Percentiles rank a stretch among this genome's conserved stretches.
These are phyloP conservation scores for Zymoseptoria ardabiliae DNA, from an alignment of 2,329 filamentous ascomycete species.

Conservation along the genomic window DNA sequence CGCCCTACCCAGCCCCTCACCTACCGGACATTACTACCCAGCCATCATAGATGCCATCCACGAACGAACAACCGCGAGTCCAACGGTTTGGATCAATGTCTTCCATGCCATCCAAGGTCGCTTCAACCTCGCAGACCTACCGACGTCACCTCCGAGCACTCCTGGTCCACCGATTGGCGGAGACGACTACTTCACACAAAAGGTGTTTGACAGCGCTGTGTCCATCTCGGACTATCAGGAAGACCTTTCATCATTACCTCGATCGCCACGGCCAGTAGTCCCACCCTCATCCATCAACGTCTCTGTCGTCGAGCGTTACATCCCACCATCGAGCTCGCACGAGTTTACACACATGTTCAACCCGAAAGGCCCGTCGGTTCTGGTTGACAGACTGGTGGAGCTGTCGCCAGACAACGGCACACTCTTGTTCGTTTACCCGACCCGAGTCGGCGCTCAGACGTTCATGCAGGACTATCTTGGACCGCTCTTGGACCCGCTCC, in stretches of 20 bases:
- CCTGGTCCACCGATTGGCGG: conserved; percentile 45
- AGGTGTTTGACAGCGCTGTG: conserved; percentile 56
- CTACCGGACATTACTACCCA: conserved; percentile 45
- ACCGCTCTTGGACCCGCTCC: conserved; percentile 53
- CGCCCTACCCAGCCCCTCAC: conserved; percentile 50
- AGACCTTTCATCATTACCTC: conserved; percentile 43
- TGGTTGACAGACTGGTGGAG: conserved; percentile 55
- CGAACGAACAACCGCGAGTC: conserved; percentile 41
- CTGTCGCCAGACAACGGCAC: conserved; percentile 50
- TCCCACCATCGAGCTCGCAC: conserved; percentile 53
- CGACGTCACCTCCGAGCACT: conserved; percentile 55
- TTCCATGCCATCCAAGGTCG: conserved; percentile 57
- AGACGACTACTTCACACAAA: conserved; percentile 56
- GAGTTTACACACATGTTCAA: conserved; percentile 55
- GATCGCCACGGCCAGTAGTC: conserved; percentile 51
- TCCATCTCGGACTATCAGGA: conserved; percentile 52
- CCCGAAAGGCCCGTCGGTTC: conserved; percentile 46
- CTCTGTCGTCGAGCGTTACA: conserved; percentile 56
- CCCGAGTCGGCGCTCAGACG: conserved; percentile 47
- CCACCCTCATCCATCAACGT: conserved; percentile 54
- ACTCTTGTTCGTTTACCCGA: conserved; percentile 58
- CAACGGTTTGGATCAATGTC: conserved; percentile 55
- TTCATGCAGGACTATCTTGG: conserved; percentile 55
- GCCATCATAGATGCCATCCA: conserved; percentile 51
- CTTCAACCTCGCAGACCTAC: conserved; percentile 55